Conservation (phyloP, 2,329 filamentous ascomycete species). For the Ceratocystis destructans region DNA sequence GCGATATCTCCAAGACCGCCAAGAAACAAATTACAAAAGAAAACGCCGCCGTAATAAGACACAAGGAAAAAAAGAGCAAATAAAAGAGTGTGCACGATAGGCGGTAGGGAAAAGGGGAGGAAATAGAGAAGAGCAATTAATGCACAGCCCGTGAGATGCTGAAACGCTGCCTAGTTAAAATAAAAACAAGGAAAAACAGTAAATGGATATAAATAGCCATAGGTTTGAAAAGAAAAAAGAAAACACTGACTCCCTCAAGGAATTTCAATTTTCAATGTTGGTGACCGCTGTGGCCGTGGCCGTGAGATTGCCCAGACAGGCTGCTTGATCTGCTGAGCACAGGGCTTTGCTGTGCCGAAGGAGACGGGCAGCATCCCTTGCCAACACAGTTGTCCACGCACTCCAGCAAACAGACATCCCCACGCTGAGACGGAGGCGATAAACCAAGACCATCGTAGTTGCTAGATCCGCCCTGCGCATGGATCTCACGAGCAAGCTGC, state of each 20-base stretch:
- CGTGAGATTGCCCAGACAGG: slow-evolving; percentile 9
- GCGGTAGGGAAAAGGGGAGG: neutral
- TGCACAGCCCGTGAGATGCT: neutral
- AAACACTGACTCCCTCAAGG: neutral
- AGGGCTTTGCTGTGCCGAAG: slow-evolving; percentile 12
- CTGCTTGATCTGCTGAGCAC: slow-evolving; percentile 16
- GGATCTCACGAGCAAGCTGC: slow-evolving; percentile 27
- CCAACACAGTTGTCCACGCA: slow-evolving; percentile 37
- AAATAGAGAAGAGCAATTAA: neutral
- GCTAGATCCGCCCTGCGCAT: slow-evolving; percentile 27
- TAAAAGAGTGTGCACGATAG: neutral
- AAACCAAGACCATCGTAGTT: slow-evolving; percentile 23
- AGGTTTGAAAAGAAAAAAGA: neutral
- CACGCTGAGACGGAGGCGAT: slow-evolving; percentile 25
- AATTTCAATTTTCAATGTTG: slow-evolving; percentile 7
- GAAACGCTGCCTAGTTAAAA: neutral
- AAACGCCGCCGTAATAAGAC: neutral
- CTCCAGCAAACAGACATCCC: slow-evolving; percentile 36
- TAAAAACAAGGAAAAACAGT: neutral
- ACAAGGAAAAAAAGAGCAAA: neutral
- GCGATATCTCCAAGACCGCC: slow-evolving; percentile 6
- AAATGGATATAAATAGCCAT: slow-evolving; percentile 1
- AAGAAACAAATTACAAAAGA: neutral
- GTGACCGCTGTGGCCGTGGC: slow-evolving; percentile 11
- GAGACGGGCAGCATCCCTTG: slow-evolving; percentile 32